Evolutionary conservation across 495 filamentous ascomycete species (phyloP), one percentile per base, ranked within the genome.

Genomic region (Thermochaetoides thermophila): DNA sequence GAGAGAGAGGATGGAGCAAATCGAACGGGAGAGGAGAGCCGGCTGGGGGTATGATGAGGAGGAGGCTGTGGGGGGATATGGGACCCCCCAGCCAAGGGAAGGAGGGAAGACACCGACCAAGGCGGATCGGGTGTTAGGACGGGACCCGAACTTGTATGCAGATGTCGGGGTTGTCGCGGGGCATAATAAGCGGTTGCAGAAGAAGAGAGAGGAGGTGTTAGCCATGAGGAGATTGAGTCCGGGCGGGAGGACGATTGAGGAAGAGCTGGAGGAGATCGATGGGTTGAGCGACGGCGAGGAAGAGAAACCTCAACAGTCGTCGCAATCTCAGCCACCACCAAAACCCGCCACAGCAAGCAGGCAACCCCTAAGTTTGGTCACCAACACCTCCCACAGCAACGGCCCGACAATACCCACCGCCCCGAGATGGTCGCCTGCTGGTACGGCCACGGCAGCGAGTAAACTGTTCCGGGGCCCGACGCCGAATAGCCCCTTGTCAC

Each of bases 1-100:
- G 2, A 31, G 55, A 3, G 67, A 74, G 39, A 60, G 81, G 11
- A 69, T 75, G 30, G 60, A 66, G 32, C 74, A 81, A 38, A 50
- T 60, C 15, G 63, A 71, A 34, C 59, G 71, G 27, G 71, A 80
- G 43, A 40, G 54, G 12, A 52, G 48, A n/a, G 66, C 68, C 2
- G 68, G 69, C 0, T 72, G 72, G 69, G 70, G 66, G n/a, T 37
- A 40, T 26, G 37, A 55, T 10, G 32, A 56, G 20, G 38, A 54
- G 14, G 23, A 45, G 27, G 36, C 29, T 17, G 12, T 19, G 7
- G 34, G 31, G 28, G 32, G 35, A 22, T 32, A 35, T 6, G 18
- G 23, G 15, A n/a, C 17, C 20, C 17, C 53, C 42, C 2, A 55
- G 52, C 4, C 53, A 55, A 5, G 48, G 48, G 7, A 48, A 56